phyloP scores from a whole-genome alignment of 768 basidiomycete genomes.

The Flagelloscypha sp. region DNA sequence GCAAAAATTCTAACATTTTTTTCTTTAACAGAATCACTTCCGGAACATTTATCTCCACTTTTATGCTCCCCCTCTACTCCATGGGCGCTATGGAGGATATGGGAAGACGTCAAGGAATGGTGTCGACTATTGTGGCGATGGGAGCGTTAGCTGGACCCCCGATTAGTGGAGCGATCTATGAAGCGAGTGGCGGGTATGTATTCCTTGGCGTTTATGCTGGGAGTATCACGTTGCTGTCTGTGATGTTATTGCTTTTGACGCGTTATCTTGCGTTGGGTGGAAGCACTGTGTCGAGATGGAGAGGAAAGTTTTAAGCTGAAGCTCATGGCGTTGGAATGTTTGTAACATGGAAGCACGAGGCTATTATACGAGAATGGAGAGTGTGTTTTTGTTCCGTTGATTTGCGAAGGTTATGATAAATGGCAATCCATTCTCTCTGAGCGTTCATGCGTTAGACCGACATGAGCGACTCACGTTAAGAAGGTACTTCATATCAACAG shows the following conservation, averaged over 20 bases:
- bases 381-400: too few species aligned
- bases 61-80: constrained; percentile 25
- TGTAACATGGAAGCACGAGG: too few species aligned
- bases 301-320: too few species aligned
- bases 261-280: constrained; percentile 24
- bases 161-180: constrained; percentile 37
- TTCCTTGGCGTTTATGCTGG: constrained; percentile 27
- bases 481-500: too few species aligned
- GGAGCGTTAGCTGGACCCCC: constrained; percentile 39
- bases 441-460: too few species aligned
- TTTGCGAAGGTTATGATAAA: too few species aligned
- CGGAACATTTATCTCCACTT: constrained; percentile 30
- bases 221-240: too few species aligned
- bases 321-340: too few species aligned
- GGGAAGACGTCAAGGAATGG: constrained; percentile 34
- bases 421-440: too few species aligned
- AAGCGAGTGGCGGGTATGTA: constrained; percentile 23
- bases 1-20: background rate
- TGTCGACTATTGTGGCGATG: constrained; percentile 29
- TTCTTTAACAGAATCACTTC: constrained; percentile 20
- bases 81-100: constrained; percentile 32
- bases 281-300: too few species aligned
- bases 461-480: too few species aligned
- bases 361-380: too few species aligned
- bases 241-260: constrained; percentile 20